Evolutionary conservation across 2,329 filamentous ascomycete species (phyloP).

Genomic region (Penicillium sp.): DNA sequence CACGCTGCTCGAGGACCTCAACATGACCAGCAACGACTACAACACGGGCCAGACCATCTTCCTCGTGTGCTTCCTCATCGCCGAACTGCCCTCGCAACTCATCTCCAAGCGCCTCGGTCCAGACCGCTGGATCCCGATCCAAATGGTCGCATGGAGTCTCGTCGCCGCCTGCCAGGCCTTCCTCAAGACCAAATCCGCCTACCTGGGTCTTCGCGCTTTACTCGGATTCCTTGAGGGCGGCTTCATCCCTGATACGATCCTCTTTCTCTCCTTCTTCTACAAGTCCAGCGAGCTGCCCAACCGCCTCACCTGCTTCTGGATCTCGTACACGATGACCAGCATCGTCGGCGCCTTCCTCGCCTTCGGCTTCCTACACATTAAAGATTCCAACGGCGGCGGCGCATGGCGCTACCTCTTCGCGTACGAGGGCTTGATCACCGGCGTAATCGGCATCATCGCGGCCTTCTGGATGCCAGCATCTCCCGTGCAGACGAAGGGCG

Average conservation of each 20-base stretch:
- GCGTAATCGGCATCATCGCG: slow-evolving; percentile 59
- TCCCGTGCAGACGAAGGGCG: slow-evolving; percentile 67
- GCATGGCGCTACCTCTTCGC: slow-evolving; percentile 51
- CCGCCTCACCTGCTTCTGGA: slow-evolving; percentile 73
- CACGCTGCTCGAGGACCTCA: slow-evolving; percentile 58
- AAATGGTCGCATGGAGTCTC: slow-evolving; percentile 62
- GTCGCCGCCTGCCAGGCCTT: slow-evolving; percentile 58
- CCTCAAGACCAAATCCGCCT: slow-evolving; percentile 49
- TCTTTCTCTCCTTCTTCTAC: slow-evolving; percentile 76
- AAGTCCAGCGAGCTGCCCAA: slow-evolving; percentile 71
- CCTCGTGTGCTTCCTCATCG: slow-evolving; percentile 43
- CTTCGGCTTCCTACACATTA: slow-evolving; percentile 49
- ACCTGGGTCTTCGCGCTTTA: slow-evolving; percentile 50
- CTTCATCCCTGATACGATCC: slow-evolving; percentile 53
- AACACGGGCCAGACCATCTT: slow-evolving; percentile 50
- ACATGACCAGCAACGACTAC: slow-evolving; percentile 55
- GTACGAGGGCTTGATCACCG: slow-evolving; percentile 53
- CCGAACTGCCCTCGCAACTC: slow-evolving; percentile 66
- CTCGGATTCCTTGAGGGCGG: slow-evolving; percentile 59
- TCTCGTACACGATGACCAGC: slow-evolving; percentile 57
- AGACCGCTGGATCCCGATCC: slow-evolving; percentile 64
- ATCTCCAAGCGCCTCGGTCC: slow-evolving; percentile 63
- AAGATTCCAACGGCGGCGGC: slow-evolving; percentile 38
- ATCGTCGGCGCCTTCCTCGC: slow-evolving; percentile 56
- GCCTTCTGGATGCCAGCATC: slow-evolving; percentile 66